A percentile compares a stretch with the other conserved stretches of the same genome.
Evolutionary conservation across 208 protist genomes (phyloP).

Genomic region (Acanthamoeba pearcei): DNA sequence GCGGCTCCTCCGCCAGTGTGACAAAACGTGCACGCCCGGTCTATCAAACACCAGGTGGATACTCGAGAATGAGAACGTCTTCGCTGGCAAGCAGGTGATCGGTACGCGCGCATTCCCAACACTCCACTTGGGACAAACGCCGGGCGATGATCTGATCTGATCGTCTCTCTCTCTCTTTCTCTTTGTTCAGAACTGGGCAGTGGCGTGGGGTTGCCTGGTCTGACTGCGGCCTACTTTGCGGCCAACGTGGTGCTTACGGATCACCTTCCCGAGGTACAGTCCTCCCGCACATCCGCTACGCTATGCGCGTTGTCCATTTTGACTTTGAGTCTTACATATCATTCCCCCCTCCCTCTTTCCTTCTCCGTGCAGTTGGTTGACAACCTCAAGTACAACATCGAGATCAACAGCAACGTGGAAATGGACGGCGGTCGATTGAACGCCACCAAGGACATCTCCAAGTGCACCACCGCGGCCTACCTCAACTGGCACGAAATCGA

Average conservation of each 20-base stretch:
- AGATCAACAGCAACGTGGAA: conserved; percentile 77
- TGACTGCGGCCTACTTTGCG: conserved; percentile 79
- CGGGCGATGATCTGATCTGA: not conserved
- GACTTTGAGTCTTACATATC: not conserved
- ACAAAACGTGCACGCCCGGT: too few species aligned
- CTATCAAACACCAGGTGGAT: conserved; percentile 75
- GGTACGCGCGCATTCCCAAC: conserved; percentile 40
- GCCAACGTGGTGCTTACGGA: conserved; percentile 78
- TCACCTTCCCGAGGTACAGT: conserved; percentile 75
- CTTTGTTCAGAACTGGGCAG: conserved; percentile 79
- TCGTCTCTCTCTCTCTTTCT: not conserved
- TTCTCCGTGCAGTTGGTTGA: conserved; percentile 75
- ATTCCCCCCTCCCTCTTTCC: not conserved
- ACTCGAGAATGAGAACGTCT: conserved; percentile 71
- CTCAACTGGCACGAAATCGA: conserved; percentile 85
- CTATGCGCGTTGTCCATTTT: not conserved
- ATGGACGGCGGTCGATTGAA: not conserved
- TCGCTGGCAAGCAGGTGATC: conserved; percentile 74
- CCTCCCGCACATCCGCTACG: not conserved
- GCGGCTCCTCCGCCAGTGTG: not conserved
- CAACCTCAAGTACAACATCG: conserved; percentile 84
- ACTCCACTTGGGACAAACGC: not conserved
- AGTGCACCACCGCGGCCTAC: conserved; percentile 68
- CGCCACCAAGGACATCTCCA: conserved; percentile 61
- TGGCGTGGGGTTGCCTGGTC: conserved; percentile 82